Percentiles rank a stretch among this genome's conserved stretches.
phyloP scores from a whole-genome alignment of 164 flowering plant genomes.

The Houttuynia cordata region DNA sequence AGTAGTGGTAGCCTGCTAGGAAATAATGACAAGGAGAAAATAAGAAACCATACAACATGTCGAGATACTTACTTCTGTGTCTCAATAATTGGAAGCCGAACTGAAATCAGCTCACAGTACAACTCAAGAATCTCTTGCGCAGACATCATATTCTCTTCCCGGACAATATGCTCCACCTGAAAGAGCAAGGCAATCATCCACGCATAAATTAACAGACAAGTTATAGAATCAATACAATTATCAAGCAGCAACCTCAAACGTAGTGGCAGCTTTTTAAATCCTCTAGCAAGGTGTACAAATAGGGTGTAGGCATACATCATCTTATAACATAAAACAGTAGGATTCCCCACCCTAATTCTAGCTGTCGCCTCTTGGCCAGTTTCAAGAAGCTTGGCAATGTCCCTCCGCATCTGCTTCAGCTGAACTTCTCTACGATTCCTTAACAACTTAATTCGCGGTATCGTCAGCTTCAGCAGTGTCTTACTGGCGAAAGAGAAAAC shows the following conservation, averaged over 20 bases:
- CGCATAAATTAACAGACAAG: not conserved
- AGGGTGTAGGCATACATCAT: not conserved
- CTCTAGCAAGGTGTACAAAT: no score
- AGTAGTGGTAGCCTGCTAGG: no score
- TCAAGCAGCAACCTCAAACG: not conserved
- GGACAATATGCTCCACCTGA: constrained; percentile 92
- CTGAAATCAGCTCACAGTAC: constrained; percentile 81
- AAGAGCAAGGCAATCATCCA: not conserved
- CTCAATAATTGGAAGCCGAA: constrained; percentile 94
- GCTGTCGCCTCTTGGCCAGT: constrained; percentile 98
- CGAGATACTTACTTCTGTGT: constrained; percentile 50
- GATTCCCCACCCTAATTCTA: constrained; percentile 56
- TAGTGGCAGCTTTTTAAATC: not conserved
- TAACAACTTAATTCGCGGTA: constrained; percentile 80
- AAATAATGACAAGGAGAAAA: not conserved
- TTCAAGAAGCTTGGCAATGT: constrained; percentile 88
- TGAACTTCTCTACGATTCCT: constrained; percentile 84
- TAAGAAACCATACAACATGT: not conserved
- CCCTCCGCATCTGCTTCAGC: constrained; percentile 79
- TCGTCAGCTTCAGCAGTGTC: constrained; percentile 76
- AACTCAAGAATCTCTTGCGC: constrained; percentile 94
- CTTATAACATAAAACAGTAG: not conserved
- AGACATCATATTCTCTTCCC: constrained; percentile 99
- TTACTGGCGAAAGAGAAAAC: constrained; percentile 31
- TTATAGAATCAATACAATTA: not conserved